phyloP scores from a whole-genome alignment of 2,329 filamentous ascomycete species.

The Colletotrichum karsti region DNA sequence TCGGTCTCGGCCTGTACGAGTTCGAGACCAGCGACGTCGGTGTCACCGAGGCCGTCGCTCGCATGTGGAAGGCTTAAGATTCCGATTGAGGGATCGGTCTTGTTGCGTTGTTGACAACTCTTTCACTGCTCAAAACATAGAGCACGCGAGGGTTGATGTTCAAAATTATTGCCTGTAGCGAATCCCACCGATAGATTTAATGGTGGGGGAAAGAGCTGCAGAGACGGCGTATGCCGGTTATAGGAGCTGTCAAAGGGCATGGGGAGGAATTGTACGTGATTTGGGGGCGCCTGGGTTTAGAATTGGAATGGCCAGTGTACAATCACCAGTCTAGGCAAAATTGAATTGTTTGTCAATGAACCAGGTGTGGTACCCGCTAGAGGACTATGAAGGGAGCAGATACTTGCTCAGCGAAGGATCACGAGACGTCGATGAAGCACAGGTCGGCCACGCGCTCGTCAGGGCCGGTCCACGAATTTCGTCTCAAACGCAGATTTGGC shows the following conservation, averaged over 20 bases:
- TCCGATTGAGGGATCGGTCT: neutral
- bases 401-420: too few relatives aligned
- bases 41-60: conserved; percentile 86
- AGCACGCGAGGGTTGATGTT: neutral
- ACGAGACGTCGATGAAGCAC: too few relatives aligned
- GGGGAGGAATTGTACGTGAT: conserved; percentile 16
- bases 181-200: neutral
- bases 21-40: conserved; percentile 99
- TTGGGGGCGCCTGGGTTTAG: conserved; percentile 28
- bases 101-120: neutral
- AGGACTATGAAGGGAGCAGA: too few relatives aligned
- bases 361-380: neutral
- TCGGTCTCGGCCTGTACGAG: conserved; percentile 92
- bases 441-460: too few relatives aligned
- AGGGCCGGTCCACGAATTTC: too few relatives aligned
- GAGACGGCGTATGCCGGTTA: neutral
- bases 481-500: too few relatives aligned
- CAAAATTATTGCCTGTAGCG: neutral
- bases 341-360: conserved; percentile 27
- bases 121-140: neutral
- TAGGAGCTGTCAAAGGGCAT: neutral
- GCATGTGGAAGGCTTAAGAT: conserved; percentile 83
- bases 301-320: conserved; percentile 27
- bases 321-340: conserved; percentile 30
- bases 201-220: neutral